Conservation (phyloP, 148 eudicot genomes). For the Chenopodium album region DNA sequence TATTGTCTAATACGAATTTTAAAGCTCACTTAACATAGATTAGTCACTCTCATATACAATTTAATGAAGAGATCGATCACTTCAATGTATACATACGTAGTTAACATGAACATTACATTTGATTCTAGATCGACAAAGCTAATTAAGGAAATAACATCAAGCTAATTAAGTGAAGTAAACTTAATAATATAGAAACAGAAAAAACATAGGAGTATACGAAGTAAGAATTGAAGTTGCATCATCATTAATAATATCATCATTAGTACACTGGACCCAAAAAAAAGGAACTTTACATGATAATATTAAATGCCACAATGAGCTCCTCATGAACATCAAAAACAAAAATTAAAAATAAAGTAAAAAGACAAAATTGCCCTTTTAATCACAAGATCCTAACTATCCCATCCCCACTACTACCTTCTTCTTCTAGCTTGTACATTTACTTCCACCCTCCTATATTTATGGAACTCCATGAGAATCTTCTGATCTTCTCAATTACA, state of each 20-base stretch:
- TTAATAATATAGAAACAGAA: no score
- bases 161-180: no score
- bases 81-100: no score
- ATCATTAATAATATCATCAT: not conserved
- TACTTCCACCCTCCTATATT: constrained; percentile 31
- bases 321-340: constrained; percentile 20
- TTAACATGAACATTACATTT: no score
- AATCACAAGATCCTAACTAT: constrained; percentile 39
- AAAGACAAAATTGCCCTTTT: constrained; percentile 25
- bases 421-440: not conserved
- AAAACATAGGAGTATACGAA: not conserved
- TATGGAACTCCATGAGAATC: constrained; percentile 61
- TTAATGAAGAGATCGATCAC: no score
- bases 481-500: constrained; percentile 34
- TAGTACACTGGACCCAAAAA: not conserved
- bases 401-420: not conserved
- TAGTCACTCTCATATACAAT: no score
- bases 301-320: constrained; percentile 30
- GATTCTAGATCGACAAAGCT: no score
- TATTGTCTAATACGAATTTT: no score
- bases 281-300: constrained; percentile 38
- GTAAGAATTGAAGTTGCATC: not conserved
- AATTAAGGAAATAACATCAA: no score
- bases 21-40: no score
- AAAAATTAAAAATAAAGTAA: not conserved